phyloP scores from a whole-genome alignment of 2,329 filamentous ascomycete genomes.

The Trichophyton benhamiae region DNA sequence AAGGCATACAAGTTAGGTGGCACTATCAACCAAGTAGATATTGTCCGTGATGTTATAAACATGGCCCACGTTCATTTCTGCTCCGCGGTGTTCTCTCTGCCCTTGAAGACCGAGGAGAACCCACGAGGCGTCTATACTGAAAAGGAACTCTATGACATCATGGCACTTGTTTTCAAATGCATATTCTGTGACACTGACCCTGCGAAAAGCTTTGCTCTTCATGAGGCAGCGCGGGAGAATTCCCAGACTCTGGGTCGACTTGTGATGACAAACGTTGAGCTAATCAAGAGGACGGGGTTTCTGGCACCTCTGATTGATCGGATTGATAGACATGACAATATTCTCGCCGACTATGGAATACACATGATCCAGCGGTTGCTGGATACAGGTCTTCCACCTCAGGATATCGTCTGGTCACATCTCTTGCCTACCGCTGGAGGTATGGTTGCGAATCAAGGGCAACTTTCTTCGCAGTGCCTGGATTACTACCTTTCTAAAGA shows the following conservation, averaged over 20 bases:
- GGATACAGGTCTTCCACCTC: constrained; percentile 33
- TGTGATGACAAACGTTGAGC: constrained; percentile 31
- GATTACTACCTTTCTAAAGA: constrained; percentile 45
- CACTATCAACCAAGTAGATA: constrained; percentile 18
- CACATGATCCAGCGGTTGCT: constrained; percentile 45
- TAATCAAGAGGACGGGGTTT: constrained; percentile 21
- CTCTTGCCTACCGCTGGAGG: constrained; percentile 47
- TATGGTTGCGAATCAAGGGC: constrained; percentile 45
- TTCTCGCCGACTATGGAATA: constrained; percentile 40
- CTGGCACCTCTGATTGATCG: constrained; percentile 23
- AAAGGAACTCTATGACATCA: constrained; percentile 41
- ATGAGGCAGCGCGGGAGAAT: constrained; percentile 32
- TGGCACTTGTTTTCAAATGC: constrained; percentile 38
- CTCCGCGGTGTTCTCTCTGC: constrained; percentile 18
- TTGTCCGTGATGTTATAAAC: constrained; percentile 17
- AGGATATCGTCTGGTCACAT: constrained; percentile 45
- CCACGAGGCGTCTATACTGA: constrained; percentile 33
- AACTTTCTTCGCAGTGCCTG: constrained; percentile 45
- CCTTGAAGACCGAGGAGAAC: constrained; percentile 18
- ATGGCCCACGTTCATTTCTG: constrained; percentile 18
- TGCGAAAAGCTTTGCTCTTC: constrained; percentile 36
- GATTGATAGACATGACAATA: constrained; percentile 19
- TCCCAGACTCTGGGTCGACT: constrained; percentile 27
- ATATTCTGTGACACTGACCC: constrained; percentile 39
- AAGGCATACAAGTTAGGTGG: constrained; percentile 37